These are phyloP conservation scores for Inga oerstediana DNA, from an alignment of 306 rosid species.

Conservation along the genomic window DNA sequence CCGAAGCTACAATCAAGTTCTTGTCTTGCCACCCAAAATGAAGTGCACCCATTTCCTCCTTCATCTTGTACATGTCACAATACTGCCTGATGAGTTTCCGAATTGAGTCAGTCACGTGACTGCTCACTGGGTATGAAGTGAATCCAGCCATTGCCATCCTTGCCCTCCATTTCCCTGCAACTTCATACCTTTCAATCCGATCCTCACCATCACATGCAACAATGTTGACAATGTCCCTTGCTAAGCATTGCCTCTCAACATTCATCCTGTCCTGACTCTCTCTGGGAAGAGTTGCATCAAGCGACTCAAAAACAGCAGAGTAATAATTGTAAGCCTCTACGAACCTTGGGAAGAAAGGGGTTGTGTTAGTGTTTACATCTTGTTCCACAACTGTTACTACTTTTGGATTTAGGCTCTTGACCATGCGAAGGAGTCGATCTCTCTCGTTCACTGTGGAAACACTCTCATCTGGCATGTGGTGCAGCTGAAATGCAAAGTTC, in stretches of 20 bases:
- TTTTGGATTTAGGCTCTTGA: conserved; percentile 81
- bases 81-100: conserved; percentile 59
- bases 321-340: conserved; percentile 78
- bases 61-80: conserved; percentile 70
- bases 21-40: conserved; percentile 96
- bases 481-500: conserved; percentile 91
- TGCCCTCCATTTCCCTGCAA: conserved; percentile 97
- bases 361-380: conserved; percentile 88
- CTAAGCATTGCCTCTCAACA: conserved; percentile 90
- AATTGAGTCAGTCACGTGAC: conserved; percentile 50
- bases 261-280: conserved; percentile 92
- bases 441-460: conserved; percentile 81
- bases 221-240: conserved; percentile 85
- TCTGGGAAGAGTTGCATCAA: conserved; percentile 89
- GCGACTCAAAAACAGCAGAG: conserved; percentile 83
- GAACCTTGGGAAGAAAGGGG: conserved; percentile 80
- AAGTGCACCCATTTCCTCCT: conserved; percentile 74
- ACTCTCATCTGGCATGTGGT: conserved; percentile 94
- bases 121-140: conserved; percentile 61
- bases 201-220: conserved; percentile 95
- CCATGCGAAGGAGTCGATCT: conserved; percentile 90
- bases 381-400: conserved; percentile 95
- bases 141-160: conserved; percentile 94
- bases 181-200: conserved; percentile 86
- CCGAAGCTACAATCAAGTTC: conserved; percentile 83